These are phyloP conservation scores for Penicillium sp. DNA, from an alignment of 2,329 filamentous ascomycete species.

Conservation along the genomic window DNA sequence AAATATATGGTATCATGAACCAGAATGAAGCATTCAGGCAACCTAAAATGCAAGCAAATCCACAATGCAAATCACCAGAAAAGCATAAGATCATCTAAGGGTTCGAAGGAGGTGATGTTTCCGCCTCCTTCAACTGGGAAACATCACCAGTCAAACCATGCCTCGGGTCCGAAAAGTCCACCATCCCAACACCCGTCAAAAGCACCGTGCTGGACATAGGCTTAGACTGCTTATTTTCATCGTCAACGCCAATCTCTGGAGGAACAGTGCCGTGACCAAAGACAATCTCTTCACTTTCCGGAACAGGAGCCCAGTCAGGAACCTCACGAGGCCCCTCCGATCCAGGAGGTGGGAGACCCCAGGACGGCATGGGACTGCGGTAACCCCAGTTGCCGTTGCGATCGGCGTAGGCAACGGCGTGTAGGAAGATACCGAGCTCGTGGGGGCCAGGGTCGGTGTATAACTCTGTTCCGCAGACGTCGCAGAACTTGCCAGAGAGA, in stretches of 20 bases:
- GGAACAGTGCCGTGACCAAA: slow-evolving; percentile 45
- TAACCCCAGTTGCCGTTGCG: slow-evolving; percentile 85
- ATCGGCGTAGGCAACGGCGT: slow-evolving; percentile 89
- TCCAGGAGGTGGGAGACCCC: slow-evolving; percentile 82
- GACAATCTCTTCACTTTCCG: slow-evolving; percentile 47
- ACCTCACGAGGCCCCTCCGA: slow-evolving; percentile 73
- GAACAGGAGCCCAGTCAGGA: slow-evolving; percentile 51
- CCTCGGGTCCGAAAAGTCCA: slow-evolving; percentile 38
- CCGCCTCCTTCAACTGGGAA: slow-evolving; percentile 1
- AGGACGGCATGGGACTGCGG: slow-evolving; percentile 79
- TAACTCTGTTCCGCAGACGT: slow-evolving; percentile 81
- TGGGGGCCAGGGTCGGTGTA: slow-evolving; percentile 92
- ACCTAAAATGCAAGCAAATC: neutral
- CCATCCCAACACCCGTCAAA: slow-evolving; percentile 43
- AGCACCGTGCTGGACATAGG: slow-evolving; percentile 37
- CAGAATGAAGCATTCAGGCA: neutral
- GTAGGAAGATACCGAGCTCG: slow-evolving; percentile 91
- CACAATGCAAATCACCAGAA: neutral
- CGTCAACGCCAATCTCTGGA: slow-evolving; percentile 34
- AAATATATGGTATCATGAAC: slow-evolving; percentile 2
- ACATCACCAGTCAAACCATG: slow-evolving; percentile 9
- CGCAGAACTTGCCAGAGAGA: slow-evolving; percentile 83
- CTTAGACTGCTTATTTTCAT: slow-evolving; percentile 22
- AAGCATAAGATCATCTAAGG: neutral
- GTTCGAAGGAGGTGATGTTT: neutral